phyloP scores from a whole-genome alignment of 495 filamentous ascomycete genomes.

The Pyrenopolyporus hunteri region DNA sequence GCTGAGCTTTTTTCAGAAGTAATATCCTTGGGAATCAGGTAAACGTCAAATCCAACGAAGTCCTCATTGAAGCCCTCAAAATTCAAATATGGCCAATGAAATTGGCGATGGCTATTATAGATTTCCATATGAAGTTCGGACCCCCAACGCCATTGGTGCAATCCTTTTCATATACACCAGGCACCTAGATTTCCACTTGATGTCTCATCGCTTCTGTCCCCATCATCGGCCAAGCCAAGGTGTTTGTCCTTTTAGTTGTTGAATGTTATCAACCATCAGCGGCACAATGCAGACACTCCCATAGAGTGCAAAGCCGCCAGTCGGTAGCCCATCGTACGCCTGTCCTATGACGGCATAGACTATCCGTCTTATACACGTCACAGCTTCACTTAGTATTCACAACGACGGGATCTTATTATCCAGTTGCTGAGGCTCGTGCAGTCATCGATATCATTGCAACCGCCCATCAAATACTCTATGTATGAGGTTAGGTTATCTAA shows the following conservation, averaged over 20 bases:
- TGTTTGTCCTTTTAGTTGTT: background rate
- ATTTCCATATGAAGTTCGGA: background rate
- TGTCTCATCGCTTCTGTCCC: background rate
- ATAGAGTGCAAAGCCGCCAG: background rate
- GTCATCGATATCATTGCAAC: too few relatives aligned
- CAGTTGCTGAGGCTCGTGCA: too few relatives aligned
- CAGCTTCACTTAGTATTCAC: background rate
- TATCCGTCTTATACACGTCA: constrained; percentile 10
- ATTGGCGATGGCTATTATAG: background rate
- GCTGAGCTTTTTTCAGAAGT: constrained; percentile 4
- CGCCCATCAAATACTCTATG: too few relatives aligned
- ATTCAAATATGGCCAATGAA: constrained; percentile 10
- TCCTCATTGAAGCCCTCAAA: constrained; percentile 12
- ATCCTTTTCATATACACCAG: background rate
- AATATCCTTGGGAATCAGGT: background rate
- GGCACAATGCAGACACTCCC: background rate
- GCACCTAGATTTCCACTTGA: background rate
- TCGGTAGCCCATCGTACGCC: background rate
- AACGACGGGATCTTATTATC: too few relatives aligned
- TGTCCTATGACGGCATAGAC: constrained; percentile 15
- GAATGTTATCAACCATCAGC: background rate
- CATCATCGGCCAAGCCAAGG: background rate
- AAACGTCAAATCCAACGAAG: constrained; percentile 2
- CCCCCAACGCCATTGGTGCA: constrained; percentile 1
- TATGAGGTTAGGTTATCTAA: too few relatives aligned